Evolutionary conservation across 2,329 filamentous ascomycete genomes (phyloP).

Genomic region (Aureobasidium uvarum): DNA sequence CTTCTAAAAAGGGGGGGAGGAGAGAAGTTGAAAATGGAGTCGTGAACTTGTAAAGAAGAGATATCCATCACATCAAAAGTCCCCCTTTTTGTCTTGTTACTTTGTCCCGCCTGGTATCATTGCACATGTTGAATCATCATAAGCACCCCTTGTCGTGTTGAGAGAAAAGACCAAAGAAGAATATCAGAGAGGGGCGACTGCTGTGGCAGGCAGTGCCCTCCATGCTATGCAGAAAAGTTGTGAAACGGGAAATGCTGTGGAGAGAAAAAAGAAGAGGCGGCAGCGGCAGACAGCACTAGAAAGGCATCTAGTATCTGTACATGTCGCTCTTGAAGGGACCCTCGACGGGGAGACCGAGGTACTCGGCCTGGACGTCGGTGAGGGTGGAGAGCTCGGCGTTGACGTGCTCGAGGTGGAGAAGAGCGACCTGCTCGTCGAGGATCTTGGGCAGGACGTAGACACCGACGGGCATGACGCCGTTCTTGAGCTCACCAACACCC

Average conservation of each 20-base stretch:
- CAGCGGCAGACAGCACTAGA: background rate
- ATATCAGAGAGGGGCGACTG: background rate
- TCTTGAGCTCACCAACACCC: slow-evolving; percentile 53
- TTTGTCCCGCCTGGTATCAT: slow-evolving; percentile 52
- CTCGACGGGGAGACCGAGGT: slow-evolving; percentile 80
- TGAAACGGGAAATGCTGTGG: slow-evolving; percentile 27
- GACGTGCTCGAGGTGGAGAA: slow-evolving; percentile 88
- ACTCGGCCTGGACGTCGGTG: slow-evolving; percentile 84
- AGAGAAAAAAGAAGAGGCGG: background rate
- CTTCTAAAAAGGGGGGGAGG: background rate
- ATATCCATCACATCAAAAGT: slow-evolving; percentile 39
- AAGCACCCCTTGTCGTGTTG: slow-evolving; percentile 20
- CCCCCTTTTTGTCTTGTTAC: slow-evolving; percentile 55
- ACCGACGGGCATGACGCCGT: slow-evolving; percentile 79
- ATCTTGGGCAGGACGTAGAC: slow-evolving; percentile 99
- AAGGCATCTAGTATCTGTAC: slow-evolving; percentile 67
- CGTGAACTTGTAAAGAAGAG: background rate
- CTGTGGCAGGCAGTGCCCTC: background rate
- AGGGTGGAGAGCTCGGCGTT: slow-evolving; percentile 92
- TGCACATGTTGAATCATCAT: slow-evolving; percentile 44
- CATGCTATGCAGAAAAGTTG: slow-evolving; percentile 22
- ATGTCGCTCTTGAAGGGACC: slow-evolving; percentile 97
- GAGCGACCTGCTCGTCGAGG: slow-evolving; percentile 96
- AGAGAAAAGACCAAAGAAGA: slow-evolving; percentile 26
- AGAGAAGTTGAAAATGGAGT: background rate